Evolutionary conservation across 179 eudicot species (phyloP).

Genomic region (Patellifolia procumbens): DNA sequence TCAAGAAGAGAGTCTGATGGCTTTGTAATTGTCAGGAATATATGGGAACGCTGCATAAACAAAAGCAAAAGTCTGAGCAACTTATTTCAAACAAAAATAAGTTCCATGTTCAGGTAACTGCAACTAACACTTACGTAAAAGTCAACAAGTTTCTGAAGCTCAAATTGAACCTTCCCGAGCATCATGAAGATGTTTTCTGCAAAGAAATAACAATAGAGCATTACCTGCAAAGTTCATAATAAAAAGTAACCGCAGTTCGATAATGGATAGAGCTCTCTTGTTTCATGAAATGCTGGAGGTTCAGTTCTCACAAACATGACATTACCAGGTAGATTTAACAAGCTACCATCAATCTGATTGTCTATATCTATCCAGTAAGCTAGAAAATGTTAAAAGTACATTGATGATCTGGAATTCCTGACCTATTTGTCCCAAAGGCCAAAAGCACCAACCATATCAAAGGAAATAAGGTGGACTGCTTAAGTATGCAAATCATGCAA

Average conservation of each 20-base stretch:
- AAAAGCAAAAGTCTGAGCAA: constrained; percentile 20
- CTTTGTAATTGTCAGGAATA: constrained; percentile 71
- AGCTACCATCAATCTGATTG: no score
- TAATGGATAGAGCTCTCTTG: neutral
- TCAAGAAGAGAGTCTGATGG: constrained; percentile 92
- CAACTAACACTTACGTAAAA: constrained; percentile 67
- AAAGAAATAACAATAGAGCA: constrained; percentile 17
- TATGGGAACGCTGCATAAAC: constrained; percentile 77
- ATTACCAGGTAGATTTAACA: neutral
- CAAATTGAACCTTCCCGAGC: constrained; percentile 82
- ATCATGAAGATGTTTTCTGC: constrained; percentile 72
- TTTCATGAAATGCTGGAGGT: neutral
- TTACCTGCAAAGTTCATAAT: constrained; percentile 7
- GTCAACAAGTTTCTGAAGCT: constrained; percentile 90
- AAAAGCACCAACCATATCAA: neutral
- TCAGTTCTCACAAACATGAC: neutral
- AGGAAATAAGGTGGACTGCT: no score
- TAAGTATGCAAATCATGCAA: no score
- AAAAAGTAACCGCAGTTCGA: neutral
- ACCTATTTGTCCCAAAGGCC: neutral
- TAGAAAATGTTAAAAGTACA: neutral
- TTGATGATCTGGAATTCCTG: neutral
- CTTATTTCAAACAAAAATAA: constrained; percentile 6
- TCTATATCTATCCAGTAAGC: neutral
- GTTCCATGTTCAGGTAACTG: neutral